Evolutionary conservation across 495 filamentous ascomycete species (phyloP), one percentile per base, ranked within the genome.

Genomic region (Penicillium bialowiezense): DNA sequence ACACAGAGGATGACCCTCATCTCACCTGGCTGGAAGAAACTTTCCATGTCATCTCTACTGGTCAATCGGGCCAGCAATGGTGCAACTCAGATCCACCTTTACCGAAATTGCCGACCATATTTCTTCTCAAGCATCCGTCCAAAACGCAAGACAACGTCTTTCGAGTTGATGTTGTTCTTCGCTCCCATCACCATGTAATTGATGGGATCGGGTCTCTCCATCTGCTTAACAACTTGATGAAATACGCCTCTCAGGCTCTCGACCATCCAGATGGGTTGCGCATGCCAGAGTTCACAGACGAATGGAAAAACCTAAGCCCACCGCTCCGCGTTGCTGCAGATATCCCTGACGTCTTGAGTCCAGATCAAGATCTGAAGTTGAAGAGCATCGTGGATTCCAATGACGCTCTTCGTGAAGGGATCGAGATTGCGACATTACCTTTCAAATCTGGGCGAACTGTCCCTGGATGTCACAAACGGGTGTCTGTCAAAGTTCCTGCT

Each of bases 191-290:
- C 56, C 69, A 75, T 52, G 59, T 78, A 2, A 72, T 76, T 13
- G 76, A 80, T 45, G 75, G 75, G 10, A 64, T 75, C 41, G 73
- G 76, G n/a, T 65, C 68, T 9, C 58, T 78, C 1, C 57, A 60
- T n/a, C 55, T 78, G 23, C 54, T 62, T 38, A 48, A 64, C 34
- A 67, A 56, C 29, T 44, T 66, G 10, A 47, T 66, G 7, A 26
- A 35, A 8, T 44, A 51, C 20, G 60, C 57, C 0, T 50, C 55
- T 1, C 29, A 47, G 5, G 52, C 52, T 1, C 48, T 52, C 7
- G 52, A 51, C 7, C 21, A 54, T 1, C 41, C 44, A 9, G 14
- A 36, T 2, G 24, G 1, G 1, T 58, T 56, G 13, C n/a, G 5
- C 5, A 23, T 51, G 7, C 52, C 60, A 12, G 8, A 5, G 3